Base-by-base conservation (phyloP, 2,329 filamentous ascomycete genomes). In the Fusarium pseudoanthophilum region DNA sequence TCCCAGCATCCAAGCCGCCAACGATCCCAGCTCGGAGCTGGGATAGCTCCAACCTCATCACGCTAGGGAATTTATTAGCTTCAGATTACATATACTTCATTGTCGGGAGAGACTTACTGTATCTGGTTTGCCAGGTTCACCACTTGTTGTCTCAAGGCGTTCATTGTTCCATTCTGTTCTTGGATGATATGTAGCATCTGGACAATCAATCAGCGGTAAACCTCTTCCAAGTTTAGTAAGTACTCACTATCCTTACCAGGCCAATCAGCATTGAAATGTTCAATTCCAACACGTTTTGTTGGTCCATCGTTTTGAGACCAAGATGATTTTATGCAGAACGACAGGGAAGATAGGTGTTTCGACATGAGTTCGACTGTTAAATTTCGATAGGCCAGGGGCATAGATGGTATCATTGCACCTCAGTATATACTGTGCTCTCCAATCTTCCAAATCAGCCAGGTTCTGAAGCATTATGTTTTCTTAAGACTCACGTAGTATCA, bases 391-490 rank as follows among this genome's bases (percentile, higher is more conserved):
- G 28, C 46, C 46, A 32, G 4, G 21, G 11, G 10, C 4, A 18
- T n/a, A 51, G 5, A 32, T 4, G 1, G 28, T 1, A 51, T 7
- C 1, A 32, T 32, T 5, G 3, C 7, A 4, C 9, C 11, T 24
- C 15, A 51, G 46, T 14, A 14, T n/a, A 18, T n/a, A 24, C 46
- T 49, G 15, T 13, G 11, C 11, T 5, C 0, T 32, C 13, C 9
- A 52, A 36, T 36, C 3, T 14, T 11, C 1, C n/a, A 52, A 20
- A 13, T 52, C 4, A 52, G n/a, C 32, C 16, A 15, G 9, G 11
- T 52, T 26, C 13, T 21, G 3, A 26, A 52, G 30, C 18, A 20
- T 20, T 36, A 6, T 20, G 5, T 26, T 11, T 36, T 8, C 16
- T 34, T 20, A 2, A 6, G 48, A 7, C n/a, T 13, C 2, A 26